A percentile compares a stretch with the other conserved stretches of the same genome.
Conservation (phyloP, 495 filamentous ascomycete species). For the Aspergillus incahuasiensis region DNA sequence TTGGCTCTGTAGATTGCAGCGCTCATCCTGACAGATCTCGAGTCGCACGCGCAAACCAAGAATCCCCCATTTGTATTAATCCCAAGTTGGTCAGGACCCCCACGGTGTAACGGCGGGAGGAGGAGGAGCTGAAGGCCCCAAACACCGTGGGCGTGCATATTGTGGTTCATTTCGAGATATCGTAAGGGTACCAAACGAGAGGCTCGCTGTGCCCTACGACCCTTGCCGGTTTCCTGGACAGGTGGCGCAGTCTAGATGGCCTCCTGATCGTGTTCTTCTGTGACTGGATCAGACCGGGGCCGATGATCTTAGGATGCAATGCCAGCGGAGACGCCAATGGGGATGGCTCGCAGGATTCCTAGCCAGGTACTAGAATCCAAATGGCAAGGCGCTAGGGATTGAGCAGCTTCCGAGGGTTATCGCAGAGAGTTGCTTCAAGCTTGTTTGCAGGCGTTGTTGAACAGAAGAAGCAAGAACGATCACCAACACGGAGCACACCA, state of each 20-base stretch:
- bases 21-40: not conserved
- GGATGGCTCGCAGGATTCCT: not conserved
- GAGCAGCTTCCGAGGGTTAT: not conserved
- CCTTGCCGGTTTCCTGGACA: not conserved
- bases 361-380: conserved; percentile 1
- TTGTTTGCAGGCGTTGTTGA: not conserved
- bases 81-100: not conserved
- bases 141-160: not conserved
- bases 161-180: not conserved
- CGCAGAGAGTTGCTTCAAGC: not conserved
- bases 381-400: not conserved
- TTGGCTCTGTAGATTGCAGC: not conserved
- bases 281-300: conserved; percentile 4
- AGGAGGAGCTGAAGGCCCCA: not conserved
- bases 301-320: not conserved
- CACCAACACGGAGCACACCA: not conserved
- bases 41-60: not conserved
- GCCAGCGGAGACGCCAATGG: not conserved
- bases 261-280: conserved; percentile 4
- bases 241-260: conserved; percentile 6
- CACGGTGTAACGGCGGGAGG: not conserved
- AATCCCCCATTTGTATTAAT: not conserved
- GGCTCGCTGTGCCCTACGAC: not conserved
- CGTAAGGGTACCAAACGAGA: not conserved
- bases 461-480: not conserved